Percentiles rank a stretch among this genome's conserved stretches.
These are phyloP conservation scores for Neonectria sp. DNA, from an alignment of 2,329 filamentous ascomycete genomes.

Conservation along the genomic window DNA sequence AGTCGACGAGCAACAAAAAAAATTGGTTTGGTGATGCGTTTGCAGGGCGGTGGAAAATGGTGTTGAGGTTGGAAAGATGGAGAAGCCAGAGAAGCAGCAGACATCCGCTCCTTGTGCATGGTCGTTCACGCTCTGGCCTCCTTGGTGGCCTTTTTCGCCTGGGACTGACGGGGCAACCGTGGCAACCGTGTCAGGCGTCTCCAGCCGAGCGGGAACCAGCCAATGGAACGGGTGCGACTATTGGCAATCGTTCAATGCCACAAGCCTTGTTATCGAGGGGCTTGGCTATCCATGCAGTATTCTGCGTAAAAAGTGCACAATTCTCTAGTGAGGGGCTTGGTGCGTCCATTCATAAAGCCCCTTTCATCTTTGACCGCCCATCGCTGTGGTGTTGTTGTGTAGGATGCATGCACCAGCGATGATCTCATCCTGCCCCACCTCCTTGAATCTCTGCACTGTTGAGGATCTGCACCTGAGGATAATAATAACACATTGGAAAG, in stretches of 20 bases:
- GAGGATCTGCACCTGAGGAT: too few relatives aligned
- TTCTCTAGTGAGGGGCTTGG: conserved; percentile 15
- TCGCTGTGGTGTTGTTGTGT: conserved; percentile 25
- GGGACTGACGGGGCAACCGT: conserved; percentile 54
- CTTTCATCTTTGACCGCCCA: conserved; percentile 17
- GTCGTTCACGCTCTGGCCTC: conserved; percentile 46
- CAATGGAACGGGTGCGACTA: conserved; percentile 42
- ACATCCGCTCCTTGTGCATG: conserved; percentile 42
- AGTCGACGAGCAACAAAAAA: conserved; percentile 11
- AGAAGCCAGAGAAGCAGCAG: conserved; percentile 39
- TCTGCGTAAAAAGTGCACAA: conserved; percentile 32
- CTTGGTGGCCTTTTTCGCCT: conserved; percentile 41
- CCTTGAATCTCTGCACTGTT: neutral
- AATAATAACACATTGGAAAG: neutral
- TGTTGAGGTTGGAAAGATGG: conserved; percentile 44
- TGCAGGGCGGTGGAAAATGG: conserved; percentile 28
- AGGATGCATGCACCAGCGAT: conserved; percentile 5
- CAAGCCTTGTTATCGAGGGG: conserved; percentile 32
- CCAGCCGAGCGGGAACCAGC: conserved; percentile 34
- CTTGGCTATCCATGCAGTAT: conserved; percentile 26
- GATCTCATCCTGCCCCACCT: conserved; percentile 22
- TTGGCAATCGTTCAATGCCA: conserved; percentile 30
- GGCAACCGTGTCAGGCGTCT: conserved; percentile 14
- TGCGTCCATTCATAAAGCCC: conserved; percentile 22
- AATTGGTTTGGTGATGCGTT: conserved; percentile 6